Evolutionary conservation across 192 early-diverging fungal species (phyloP), one percentile per base, ranked within the genome.

Genomic region (Coemansia sp.): DNA sequence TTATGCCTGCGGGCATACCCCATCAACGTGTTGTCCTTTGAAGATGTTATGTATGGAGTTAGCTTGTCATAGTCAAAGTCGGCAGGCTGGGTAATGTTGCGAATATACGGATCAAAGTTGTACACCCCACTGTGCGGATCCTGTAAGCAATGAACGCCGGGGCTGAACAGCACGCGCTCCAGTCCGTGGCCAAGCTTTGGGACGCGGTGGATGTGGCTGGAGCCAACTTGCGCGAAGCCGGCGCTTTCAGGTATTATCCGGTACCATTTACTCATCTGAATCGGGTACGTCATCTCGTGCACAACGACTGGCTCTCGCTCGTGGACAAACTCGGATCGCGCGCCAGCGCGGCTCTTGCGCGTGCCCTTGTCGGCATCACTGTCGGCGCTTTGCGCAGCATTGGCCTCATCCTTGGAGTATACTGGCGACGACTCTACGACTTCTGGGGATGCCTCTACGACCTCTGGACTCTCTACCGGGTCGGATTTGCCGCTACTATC

Each of bases 51-150:
- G 63, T 93, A 98, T 7, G 88, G 86, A n/a, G 89, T 81, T 34
- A 96, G 68, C 27, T 88, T 89, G 59, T 90, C 84, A 54, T 88
- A 94, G 78, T 95, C 89, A 69, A 98, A 95, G 8, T 94, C 87
- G 17, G 84, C 74, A 7, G 92, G 91, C 46, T 92, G 90, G 17
- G 88, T 88, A 37, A 98, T 91, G 44, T 90, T 74, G 53, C 92
- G 85, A 19, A 98, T 86, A 68, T 87, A 93, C 16, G 92, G 88
- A 21, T 90, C 87, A 76, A 93, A 98, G 68, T 94, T 93, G 79
- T 81, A 94, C 0, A 89, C 86, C 36, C 85, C 78, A 27, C 91
- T 87, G 21, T 88, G 75, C 37, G 92, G 87, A 75, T 95, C 93
- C 72, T 92, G 87, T 17, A 98, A 75, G 56, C 81, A 86, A 45